Conservation (phyloP, 805 yeast species). For the Wickerhamiella azyma region DNA sequence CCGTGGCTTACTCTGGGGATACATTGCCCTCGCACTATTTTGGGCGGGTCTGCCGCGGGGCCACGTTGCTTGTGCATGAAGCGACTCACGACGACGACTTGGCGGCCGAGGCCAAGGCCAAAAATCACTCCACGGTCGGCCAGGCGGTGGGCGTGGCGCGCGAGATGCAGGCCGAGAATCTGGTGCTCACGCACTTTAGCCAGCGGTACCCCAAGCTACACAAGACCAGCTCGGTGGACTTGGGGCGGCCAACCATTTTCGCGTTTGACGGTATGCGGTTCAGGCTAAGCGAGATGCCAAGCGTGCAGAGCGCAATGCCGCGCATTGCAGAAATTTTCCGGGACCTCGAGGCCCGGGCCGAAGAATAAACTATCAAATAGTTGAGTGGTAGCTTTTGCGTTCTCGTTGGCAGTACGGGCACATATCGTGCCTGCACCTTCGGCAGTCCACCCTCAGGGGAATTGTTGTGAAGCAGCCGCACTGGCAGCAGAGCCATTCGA, state of each 20-base stretch:
- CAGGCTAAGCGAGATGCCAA: conserved; percentile 31
- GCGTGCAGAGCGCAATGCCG: conserved; percentile 19
- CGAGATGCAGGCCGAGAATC: conserved; percentile 55
- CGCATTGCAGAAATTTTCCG: conserved; percentile 16
- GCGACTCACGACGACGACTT: conserved; percentile 79
- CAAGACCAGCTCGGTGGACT: conserved; percentile 11
- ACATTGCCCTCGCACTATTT: conserved; percentile 69
- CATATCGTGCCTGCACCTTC: conserved; percentile 22
- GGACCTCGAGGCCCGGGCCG: conserved; percentile 7
- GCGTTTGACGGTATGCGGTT: conserved; percentile 59
- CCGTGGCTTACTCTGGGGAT: conserved; percentile 85
- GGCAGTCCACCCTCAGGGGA: conserved; percentile 21
- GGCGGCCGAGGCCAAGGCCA: conserved; percentile 60
- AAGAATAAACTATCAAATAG: too few relatives aligned
- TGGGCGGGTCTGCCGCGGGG: conserved; percentile 46
- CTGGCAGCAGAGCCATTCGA: conserved; percentile 27
- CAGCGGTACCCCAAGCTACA: conserved; percentile 67
- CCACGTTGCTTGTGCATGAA: conserved; percentile 80
- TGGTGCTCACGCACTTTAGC: conserved; percentile 82
- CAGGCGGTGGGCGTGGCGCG: conserved; percentile 68
- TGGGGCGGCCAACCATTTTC: conserved; percentile 26
- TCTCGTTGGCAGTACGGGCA: conserved; percentile 25
- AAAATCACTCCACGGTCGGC: conserved; percentile 75
- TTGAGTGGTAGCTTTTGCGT: conserved; percentile 15
- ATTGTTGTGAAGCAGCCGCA: conserved; percentile 23